Evolutionary conservation across 2,329 filamentous ascomycete genomes (phyloP).

Genomic region (Hymenoscyphus linearis): DNA sequence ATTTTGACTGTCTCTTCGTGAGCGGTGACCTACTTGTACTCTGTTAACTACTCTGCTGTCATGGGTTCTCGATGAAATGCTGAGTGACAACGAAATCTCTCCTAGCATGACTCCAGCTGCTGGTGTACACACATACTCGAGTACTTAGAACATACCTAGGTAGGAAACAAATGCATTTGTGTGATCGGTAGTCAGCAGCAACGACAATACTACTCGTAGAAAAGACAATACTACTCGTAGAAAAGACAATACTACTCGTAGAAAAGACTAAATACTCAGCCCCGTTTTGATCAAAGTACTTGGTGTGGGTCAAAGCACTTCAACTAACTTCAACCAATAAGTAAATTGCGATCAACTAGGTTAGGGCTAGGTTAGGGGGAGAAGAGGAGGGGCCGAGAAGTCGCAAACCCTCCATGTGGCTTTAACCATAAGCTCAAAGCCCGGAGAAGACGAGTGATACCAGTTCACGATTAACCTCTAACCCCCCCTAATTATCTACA

Average conservation of each 20-base stretch:
- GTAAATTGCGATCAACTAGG: background rate
- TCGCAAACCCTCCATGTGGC: background rate
- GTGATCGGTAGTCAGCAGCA: background rate
- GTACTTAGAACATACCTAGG: too few species aligned
- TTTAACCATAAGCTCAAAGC: background rate
- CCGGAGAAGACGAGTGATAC: background rate
- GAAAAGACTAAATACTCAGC: slow-evolving; percentile 1
- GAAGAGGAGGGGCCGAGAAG: background rate
- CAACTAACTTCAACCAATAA: background rate
- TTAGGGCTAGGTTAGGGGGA: background rate
- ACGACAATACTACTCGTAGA: background rate
- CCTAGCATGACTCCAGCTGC: background rate
- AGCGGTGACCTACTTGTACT: too few species aligned
- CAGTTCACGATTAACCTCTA: too few species aligned
- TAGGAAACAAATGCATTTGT: background rate
- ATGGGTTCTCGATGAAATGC: background rate
- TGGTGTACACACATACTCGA: too few species aligned
- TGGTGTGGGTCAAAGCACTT: background rate
- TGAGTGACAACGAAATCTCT: background rate
- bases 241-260: background rate
- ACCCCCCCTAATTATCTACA: too few species aligned
- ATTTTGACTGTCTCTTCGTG: too few species aligned
- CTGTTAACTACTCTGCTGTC: too few species aligned
- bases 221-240: background rate
- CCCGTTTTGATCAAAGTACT: background rate